Conservation (phyloP, 2,329 filamentous ascomycete species). For the Fusarium pseudoanthophilum region DNA sequence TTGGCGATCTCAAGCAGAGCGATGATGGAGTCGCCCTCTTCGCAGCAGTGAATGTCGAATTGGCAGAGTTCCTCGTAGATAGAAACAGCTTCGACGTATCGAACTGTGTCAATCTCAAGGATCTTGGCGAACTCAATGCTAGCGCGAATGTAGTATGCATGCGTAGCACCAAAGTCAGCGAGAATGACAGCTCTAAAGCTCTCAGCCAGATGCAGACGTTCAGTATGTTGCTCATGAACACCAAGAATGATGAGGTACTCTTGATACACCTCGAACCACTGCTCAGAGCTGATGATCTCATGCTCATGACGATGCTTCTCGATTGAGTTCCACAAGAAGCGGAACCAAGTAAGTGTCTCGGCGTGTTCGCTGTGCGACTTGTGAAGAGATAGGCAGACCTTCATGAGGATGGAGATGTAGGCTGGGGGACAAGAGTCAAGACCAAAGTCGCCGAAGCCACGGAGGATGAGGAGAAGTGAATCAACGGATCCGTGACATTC, state of each 20-base stretch:
- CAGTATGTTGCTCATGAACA: neutral
- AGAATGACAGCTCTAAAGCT: neutral
- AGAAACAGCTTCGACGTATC: slow-evolving; percentile 1
- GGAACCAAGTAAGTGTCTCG: neutral
- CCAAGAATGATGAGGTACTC: slow-evolving; percentile 1
- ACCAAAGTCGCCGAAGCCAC: neutral
- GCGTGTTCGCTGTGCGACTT: neutral
- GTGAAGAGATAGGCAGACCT: neutral
- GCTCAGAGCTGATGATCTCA: neutral
- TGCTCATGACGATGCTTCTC: slow-evolving; percentile 4
- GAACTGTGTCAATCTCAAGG: neutral
- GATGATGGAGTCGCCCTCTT: neutral
- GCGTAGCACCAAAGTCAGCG: neutral
- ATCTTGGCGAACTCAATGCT: slow-evolving; percentile 3
- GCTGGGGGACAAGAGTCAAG: neutral
- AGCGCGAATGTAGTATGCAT: neutral
- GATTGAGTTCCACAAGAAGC: neutral
- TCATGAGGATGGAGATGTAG: neutral
- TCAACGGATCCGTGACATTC: neutral
- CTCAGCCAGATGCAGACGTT: neutral
- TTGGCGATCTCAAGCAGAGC: neutral
- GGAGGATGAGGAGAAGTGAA: neutral
- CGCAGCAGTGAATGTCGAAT: neutral
- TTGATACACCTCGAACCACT: slow-evolving; percentile 3
- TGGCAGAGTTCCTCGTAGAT: neutral